Base-by-base conservation (phyloP, 2,329 filamentous ascomycete species). In the Madurella mycetomatis region DNA sequence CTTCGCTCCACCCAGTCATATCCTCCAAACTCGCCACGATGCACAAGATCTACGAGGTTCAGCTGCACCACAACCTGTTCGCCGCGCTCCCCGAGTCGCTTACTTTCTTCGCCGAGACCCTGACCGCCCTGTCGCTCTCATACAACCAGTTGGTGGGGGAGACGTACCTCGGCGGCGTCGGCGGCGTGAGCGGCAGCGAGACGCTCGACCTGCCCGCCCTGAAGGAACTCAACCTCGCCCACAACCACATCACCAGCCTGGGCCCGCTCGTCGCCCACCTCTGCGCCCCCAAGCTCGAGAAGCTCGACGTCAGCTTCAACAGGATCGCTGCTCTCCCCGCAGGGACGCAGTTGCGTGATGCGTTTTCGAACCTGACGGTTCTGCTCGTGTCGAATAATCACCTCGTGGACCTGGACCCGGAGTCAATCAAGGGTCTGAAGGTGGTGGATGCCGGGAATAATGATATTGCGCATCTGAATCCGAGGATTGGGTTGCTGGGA, bases 401-500 rank as follows among this genome's bases (percentile, higher is more conserved):
- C 60, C 80, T 96, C 47, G 76, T 80, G 5, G 85, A 87, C 13
- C 77, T 95, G 15, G 81, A 87, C 1, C 85, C 89, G 0, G 86
- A 90, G 9, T 77, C 84, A 9, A 83, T 96, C 39, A 78, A 79
- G 48, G 92, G 92, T 0, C 69, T 96, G 53, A 83, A 83, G 60
- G 80, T 87, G 5, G 82, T 95, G 2, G 90, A 95, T 67, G 83
- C 90, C 9, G 84, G 83, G 60, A 92, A 90, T 69, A 97, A 97
- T 66, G 87, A 92, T 48, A 90, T 97, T 58, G 81, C 82, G n/a
- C 82, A 83, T 45, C 74, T 97, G 13, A 89, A 94, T 56, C 87
- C 92, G 0, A 83, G 86, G 8, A 78, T 97, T 11, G 92, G 92
- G 0, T 74, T 95, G 12, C 76, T 95, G 0, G 85, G 86, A 19